phyloP scores from a whole-genome alignment of 2,329 filamentous ascomycete species.

The Alternaria brassicicola region DNA sequence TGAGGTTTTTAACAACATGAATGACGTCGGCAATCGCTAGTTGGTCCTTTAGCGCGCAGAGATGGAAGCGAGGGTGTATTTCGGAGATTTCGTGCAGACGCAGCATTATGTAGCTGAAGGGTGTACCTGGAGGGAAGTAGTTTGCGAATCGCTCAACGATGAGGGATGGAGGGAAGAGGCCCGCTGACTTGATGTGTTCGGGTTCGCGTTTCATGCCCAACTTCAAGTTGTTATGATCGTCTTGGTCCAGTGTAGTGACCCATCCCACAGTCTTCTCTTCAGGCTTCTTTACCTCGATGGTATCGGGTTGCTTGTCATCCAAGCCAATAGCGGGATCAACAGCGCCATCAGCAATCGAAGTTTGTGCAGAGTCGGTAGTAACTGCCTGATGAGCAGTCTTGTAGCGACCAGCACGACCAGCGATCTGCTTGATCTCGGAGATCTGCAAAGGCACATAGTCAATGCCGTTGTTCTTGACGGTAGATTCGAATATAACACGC shows the following conservation, averaged over 20 bases:
- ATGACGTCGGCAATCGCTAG: constrained; percentile 75
- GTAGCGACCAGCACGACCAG: constrained; percentile 87
- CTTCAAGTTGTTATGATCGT: constrained; percentile 69
- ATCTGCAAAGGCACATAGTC: constrained; percentile 65
- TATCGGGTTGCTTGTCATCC: constrained; percentile 22
- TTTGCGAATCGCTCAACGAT: constrained; percentile 77
- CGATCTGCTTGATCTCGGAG: constrained; percentile 93
- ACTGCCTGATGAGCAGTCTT: constrained; percentile 69
- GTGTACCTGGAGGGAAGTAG: constrained; percentile 81
- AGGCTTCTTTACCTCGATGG: neutral
- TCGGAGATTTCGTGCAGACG: constrained; percentile 73
- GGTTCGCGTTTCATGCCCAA: constrained; percentile 68
- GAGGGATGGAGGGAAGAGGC: constrained; percentile 72
- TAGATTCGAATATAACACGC: constrained; percentile 83
- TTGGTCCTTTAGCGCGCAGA: constrained; percentile 69
- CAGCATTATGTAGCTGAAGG: constrained; percentile 81
- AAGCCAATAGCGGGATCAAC: constrained; percentile 23
- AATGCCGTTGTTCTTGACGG: constrained; percentile 72
- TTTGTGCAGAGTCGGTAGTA: constrained; percentile 27
- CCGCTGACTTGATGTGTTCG: constrained; percentile 71
- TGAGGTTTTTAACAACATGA: constrained; percentile 70
- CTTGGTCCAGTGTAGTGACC: constrained; percentile 77
- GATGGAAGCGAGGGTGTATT: constrained; percentile 69
- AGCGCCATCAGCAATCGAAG: constrained; percentile 3
- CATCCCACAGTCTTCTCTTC: constrained; percentile 61